Evolutionary conservation across 2,329 filamentous ascomycete genomes (phyloP), one percentile per base, ranked within the genome.

Genomic region (Botrytis galanthina): DNA sequence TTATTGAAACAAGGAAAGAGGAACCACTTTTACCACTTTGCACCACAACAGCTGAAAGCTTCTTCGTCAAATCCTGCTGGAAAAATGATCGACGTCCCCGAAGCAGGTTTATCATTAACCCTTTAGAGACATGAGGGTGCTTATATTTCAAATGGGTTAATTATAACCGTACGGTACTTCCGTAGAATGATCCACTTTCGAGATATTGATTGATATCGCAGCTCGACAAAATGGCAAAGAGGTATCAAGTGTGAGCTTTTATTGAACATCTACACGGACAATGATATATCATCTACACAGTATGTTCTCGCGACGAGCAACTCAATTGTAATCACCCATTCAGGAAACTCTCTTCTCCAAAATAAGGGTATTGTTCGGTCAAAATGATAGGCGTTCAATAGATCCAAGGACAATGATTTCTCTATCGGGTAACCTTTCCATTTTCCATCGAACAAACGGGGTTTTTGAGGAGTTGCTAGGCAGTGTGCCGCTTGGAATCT

Each of bases 401-500:
- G 42, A 71, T 62, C 54, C 32, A 20, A 60, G 42, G 26, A 26
- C 37, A 35, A 29, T 64, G 9, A 35, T 46, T 48, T 48, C 46
- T 32, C n/a, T 26, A 62, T 61, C 68, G 68, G 20, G 68, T 70
- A 70, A 62, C 39, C 54, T 62, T 70, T 70, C 68, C 68, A 59
- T 70, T 70, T 70, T 44, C 16, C 16, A 54, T 37, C 20, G n/a
- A n/a, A 20, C 29, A 70, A 46, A 44, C n/a, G 68, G 68, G 35
- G 54, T 12, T 37, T 61, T 48, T 46, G 22, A 42, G 39, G 42
- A 57, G 60, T 35, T 37, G 4, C 59, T 39, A 5, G 51, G 20
- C 20, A 44, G 14, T 51, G 44, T 35, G 6, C 37, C n/a, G 14
- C 64, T 35, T 46, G 2, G 22, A n/a, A 44, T 12, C 61, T 63